Percentiles rank a stretch among this genome's conserved stretches.
phyloP scores from a whole-genome alignment of 345 rosid species.

The Syzygium jambos region DNA sequence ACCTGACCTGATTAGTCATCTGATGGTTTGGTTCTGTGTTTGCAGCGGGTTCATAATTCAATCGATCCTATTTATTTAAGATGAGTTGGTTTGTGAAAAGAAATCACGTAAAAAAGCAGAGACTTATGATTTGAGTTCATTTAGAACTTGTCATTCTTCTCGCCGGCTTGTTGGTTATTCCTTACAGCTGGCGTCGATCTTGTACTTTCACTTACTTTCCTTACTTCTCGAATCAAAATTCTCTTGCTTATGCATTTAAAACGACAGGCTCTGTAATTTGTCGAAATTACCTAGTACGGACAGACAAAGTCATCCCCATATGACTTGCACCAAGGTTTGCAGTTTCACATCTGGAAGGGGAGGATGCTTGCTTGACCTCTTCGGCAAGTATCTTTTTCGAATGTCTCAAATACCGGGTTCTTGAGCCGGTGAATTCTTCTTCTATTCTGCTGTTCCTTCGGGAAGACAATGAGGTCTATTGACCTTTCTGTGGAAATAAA shows the following conservation, averaged over 20 bases:
- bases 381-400: not conserved
- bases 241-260: not conserved
- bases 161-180: not conserved
- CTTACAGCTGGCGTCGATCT: not conserved
- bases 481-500: not conserved
- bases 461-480: rapidly evolving
- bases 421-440: not conserved
- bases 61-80: not conserved
- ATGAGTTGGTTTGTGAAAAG: not conserved
- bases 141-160: not conserved
- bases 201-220: not conserved
- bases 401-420: not conserved
- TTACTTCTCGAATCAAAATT: not conserved
- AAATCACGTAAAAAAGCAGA: not conserved
- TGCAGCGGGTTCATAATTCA: not conserved
- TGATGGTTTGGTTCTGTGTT: not conserved
- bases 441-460: not conserved
- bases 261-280: not conserved
- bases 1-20: not conserved
- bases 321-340: not conserved
- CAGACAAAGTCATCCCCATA: not conserved
- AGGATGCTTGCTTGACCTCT: not conserved
- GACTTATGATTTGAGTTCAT: not conserved
- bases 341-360: not conserved
- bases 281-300: not conserved